Evolutionary conservation across 202 grass and related monocot genomes (phyloP).

Genomic region (Zizania palustris): DNA sequence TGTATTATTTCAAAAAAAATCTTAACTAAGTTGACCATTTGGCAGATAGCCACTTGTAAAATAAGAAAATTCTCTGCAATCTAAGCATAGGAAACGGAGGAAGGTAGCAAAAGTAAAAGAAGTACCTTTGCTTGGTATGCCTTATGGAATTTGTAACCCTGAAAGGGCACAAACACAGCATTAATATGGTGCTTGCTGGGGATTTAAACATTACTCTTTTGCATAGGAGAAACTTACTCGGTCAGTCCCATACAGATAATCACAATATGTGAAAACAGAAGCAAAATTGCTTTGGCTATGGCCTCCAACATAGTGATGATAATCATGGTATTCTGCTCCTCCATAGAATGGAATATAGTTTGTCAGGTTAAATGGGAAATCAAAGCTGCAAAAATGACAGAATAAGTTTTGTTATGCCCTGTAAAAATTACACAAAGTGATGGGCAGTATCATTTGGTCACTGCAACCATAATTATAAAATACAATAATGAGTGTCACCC

Average conservation of each 20-base stretch:
- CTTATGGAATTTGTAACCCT: constrained; percentile 87
- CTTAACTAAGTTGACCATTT: constrained; percentile 7
- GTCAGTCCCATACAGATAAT: constrained; percentile 91
- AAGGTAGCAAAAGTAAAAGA: not conserved
- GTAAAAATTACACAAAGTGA: constrained; percentile 10
- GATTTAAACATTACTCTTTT: not conserved
- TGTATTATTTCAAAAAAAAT: no score
- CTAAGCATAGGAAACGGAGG: not conserved
- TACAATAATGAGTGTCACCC: no score
- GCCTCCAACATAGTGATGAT: constrained; percentile 88
- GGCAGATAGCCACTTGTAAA: not conserved
- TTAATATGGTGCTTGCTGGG: constrained; percentile 13
- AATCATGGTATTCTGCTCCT: constrained; percentile 92
- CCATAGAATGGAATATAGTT: constrained; percentile 95
- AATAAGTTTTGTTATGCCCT: not conserved
- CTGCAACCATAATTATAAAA: not conserved
- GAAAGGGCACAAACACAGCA: constrained; percentile 37
- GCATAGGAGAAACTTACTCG: constrained; percentile 49
- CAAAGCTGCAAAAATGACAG: constrained; percentile 61
- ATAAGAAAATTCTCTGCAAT: not conserved
- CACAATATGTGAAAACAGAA: constrained; percentile 93
- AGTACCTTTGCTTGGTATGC: constrained; percentile 75
- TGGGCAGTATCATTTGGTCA: not conserved
- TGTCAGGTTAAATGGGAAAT: constrained; percentile 85
- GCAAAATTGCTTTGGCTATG: constrained; percentile 96